Conservation (phyloP, 768 basidiomycete species). For the Naganishia kalamii region DNA sequence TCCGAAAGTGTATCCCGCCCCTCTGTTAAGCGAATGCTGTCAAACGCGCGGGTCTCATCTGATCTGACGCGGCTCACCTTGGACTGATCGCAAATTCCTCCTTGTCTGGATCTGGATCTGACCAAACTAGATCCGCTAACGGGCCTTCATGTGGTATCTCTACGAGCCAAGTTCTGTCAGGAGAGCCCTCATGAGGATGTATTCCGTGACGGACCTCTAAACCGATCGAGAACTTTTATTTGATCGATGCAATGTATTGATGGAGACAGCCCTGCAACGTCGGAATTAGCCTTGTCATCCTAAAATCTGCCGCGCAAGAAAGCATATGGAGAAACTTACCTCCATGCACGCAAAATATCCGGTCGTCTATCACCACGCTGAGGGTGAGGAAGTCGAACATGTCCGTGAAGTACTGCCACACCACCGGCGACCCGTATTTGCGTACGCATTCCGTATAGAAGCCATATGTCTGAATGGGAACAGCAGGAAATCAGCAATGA, state of each 20-base stretch:
- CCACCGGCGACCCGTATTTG: constrained; percentile 90
- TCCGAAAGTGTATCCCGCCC: constrained; percentile 97
- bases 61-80: constrained; percentile 53
- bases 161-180: constrained; percentile 37
- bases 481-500: background rate
- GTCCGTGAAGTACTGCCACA: constrained; percentile 99
- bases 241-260: constrained; percentile 99
- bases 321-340: constrained; percentile 52
- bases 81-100: constrained; percentile 99
- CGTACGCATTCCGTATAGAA: constrained; percentile 98
- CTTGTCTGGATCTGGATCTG: constrained; percentile 97
- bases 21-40: constrained; percentile 52
- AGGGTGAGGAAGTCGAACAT: constrained; percentile 99
- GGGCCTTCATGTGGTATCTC: constrained; percentile 99
- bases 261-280: constrained; percentile 72
- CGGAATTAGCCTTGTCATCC: background rate
- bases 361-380: constrained; percentile 96
- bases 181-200: background rate
- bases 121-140: constrained; percentile 99
- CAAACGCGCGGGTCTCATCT: background rate
- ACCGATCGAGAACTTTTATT: constrained; percentile 97
- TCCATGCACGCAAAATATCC: constrained; percentile 98
- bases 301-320: background rate
- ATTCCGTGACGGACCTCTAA: constrained; percentile 61
- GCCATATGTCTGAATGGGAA: constrained; percentile 78